Evolutionary conservation across 2,329 filamentous ascomycete genomes (phyloP), one percentile per base, ranked within the genome.

Genomic region (Trichophyton schoenleinii): DNA sequence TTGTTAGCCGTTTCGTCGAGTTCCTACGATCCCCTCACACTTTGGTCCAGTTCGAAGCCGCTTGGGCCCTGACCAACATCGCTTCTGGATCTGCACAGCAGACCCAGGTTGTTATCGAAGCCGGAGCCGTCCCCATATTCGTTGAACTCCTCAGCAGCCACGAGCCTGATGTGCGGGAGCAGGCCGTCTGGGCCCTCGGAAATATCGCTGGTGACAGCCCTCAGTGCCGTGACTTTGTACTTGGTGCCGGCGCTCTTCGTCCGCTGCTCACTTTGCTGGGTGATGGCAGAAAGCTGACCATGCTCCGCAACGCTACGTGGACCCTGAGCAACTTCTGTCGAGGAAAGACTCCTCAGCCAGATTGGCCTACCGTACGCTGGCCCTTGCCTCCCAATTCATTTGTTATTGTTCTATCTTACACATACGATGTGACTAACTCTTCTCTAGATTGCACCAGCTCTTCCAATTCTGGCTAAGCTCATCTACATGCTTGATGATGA

Each of bases 161-260:
- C 64, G 94, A 99, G 79, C 92, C 94, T 60, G 94, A 99, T 81
- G 94, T 99, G 52, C 84, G 94, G 67, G 94, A 99, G 78, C 94
- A 99, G 78, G 94, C 94, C 62, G 94, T 99, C 61, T 99, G 94
- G 94, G 94, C 94, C 52, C 81, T 99, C 60, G 94, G 94, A 72
- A 99, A 99, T 79, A 99, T 99, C 78, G 94, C 94, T 66, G 94
- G 94, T 78, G 94, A 99, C 75, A 97, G 92, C 81, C 94, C 94
- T 66, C 86, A 90, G 71, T 99, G 94, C 84, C 87, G 94, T 71
- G 94, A 99, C 77, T 99, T 95, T 73, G 94, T 99, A 63, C 83
- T 99, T 62, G 86, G 87, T 74, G 90, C 89, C 67, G 91, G 91
- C 70, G 94, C 94, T 65, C 84, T 99, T 59, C 90, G 90, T 75